Base-by-base conservation (phyloP, 345 rosid species). In the Eucalyptus urophylla region DNA sequence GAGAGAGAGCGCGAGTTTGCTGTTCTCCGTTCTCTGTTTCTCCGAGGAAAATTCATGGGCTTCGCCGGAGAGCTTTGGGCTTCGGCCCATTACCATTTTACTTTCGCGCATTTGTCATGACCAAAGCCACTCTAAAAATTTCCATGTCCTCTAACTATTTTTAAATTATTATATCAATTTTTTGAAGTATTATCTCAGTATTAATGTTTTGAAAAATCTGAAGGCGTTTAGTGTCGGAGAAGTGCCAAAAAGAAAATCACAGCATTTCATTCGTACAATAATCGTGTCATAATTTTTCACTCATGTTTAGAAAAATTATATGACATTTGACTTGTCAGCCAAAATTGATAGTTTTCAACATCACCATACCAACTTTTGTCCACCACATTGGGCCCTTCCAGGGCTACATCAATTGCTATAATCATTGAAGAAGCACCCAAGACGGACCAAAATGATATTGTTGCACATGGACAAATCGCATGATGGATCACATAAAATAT, bases 211-310 rank as follows among this genome's bases (percentile, higher is more conserved):
- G 15, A 40, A 40, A 40, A 37, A 3, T 2, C 15, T 11, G 12
- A 33, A 31, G 45, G 47, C 27, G 14, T 72, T 37, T 37, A 40
- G 24, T 11, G 7, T 21, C 27, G 11, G 15, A 11, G 45, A 76
- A 76, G 12, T 37, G 25, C 45, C 83, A 19, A 6, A 6, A 76
- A 76, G 27, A 1, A 76, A 76, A 76, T 43, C 80, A 33, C 44
- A 10, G 3, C 22, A 69, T 31, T 69, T 69, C 6, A 17, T 10
- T 9, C 2, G 4, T 17, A 17, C 19, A 9, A 19, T 22, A 62
- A 62, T 72, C 0, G 4, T 33, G 11, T 17, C 24, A 0, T 3
- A 0, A 76, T 6, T 76, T 8, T 16, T 72, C 3, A 14, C 2
- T 72, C 8, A 6, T 19, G 1, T 14, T 12, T 25, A 60, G 31